Base-by-base conservation (phyloP, 2,329 filamentous ascomycete species). In the Sporothrix protearum region DNA sequence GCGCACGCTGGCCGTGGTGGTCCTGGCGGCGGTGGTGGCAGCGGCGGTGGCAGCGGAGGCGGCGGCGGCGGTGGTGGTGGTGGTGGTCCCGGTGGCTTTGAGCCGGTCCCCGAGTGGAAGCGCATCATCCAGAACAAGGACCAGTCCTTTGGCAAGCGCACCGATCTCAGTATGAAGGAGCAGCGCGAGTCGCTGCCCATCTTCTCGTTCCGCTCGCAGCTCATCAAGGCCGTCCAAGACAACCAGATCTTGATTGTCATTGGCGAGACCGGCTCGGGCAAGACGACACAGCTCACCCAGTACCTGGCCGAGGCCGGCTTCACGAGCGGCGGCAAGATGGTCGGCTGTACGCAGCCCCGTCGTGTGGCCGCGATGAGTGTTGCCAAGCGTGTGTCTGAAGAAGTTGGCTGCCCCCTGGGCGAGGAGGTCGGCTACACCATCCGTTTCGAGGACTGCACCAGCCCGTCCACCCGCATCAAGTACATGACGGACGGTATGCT, bases 401-500 rank as follows among this genome's bases (percentile, higher is more conserved):
- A 99, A 80, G 88, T 96, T 73, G 88, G 73, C 70, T 63, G 88
- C 7, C 84, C 82, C 47, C 91, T 97, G 12, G 95, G 96, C 4
- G 89, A 93, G 61, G 95, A 98, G 80, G 89, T 98, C 49, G 95
- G 96, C 70, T 99, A 99, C 80, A 97, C 92, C 8, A 97, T 99
- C 78, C 93, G 96, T 79, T 99, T 99, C 79, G 96, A 99, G 78
- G 96, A 99, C 81, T 92, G 91, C 79, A 97, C 95, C 0, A 92
- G 91, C 75, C 89, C 93, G 1, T 87, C 90, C 22, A 99, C 96
- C 0, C 93, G 91, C 78, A 97, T 99, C 84, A 99, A 99, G 83
- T 99, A 99, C 83, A 97, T 99, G 95, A 99, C 96, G 19, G 96
- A 99, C 77, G 96, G 96, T 81, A 98, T 98, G 92, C 87, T 99